A percentile compares a stretch with the other conserved stretches of the same genome.
phyloP scores from a whole-genome alignment of 306 rosid species.

The Myrica gale region DNA sequence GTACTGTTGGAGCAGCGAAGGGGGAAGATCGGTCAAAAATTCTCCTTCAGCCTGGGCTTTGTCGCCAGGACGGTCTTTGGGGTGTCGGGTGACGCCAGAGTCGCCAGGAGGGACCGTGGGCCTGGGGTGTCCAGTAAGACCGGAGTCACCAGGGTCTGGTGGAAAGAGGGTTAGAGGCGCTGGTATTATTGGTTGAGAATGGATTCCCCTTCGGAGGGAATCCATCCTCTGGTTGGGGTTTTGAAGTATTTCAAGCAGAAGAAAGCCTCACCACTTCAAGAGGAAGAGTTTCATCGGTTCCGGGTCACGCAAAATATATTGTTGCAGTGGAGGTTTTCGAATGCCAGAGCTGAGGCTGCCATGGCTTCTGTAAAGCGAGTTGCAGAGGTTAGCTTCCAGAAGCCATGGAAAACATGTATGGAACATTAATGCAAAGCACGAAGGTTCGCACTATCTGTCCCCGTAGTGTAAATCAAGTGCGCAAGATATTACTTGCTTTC shows the following conservation, averaged over 20 bases:
- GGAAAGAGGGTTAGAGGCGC: slow-evolving; percentile 5
- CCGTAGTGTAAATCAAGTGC: no score
- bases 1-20: slow-evolving; percentile 34
- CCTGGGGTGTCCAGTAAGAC: background rate
- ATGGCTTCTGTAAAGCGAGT: slow-evolving; percentile 29
- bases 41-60: slow-evolving; percentile 80
- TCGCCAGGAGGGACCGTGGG: background rate
- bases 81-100: slow-evolving; percentile 21
- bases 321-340: slow-evolving; percentile 70
- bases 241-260: slow-evolving; percentile 60
- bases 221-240: no score
- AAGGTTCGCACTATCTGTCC: no score
- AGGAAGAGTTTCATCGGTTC: slow-evolving; percentile 53
- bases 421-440: no score
- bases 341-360: slow-evolving; percentile 50
- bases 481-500: no score
- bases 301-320: slow-evolving; percentile 54
- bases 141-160: slow-evolving; percentile 1
- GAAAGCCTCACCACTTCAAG: slow-evolving; percentile 47
- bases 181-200: slow-evolving; percentile 41
- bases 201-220: no score
- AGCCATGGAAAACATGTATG: no score
- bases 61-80: slow-evolving; percentile 56
- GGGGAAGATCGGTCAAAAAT: background rate
- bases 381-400: slow-evolving; percentile 57